Conservation (phyloP, 306 rosid species). For the Cucurbita ficifolia region DNA sequence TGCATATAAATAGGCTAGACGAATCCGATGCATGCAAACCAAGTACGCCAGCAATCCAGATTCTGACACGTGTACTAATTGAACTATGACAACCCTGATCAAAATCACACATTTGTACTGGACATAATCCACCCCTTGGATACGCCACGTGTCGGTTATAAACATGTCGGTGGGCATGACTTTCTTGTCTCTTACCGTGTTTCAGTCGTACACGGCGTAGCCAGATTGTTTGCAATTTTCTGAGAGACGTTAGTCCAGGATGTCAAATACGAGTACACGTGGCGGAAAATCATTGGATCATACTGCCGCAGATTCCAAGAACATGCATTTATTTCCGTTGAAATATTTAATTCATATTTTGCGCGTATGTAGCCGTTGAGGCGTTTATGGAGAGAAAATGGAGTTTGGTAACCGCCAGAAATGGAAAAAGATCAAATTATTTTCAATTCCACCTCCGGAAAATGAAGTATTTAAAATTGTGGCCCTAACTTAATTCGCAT, state of each 20-base stretch:
- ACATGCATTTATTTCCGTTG: neutral
- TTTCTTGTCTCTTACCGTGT: neutral
- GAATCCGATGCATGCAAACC: neutral
- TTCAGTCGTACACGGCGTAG: neutral
- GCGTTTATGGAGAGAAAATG: neutral
- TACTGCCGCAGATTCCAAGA: neutral
- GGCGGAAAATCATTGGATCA: neutral
- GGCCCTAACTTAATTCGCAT: neutral
- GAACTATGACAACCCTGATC: neutral
- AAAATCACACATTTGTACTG: neutral
- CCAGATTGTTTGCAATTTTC: neutral
- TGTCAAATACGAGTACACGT: neutral
- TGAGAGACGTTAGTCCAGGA: neutral
- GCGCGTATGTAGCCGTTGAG: neutral
- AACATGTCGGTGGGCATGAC: neutral
- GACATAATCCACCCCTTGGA: neutral
- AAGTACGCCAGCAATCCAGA: neutral
- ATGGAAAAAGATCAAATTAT: neutral
- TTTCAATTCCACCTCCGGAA: neutral
- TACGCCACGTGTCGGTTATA: neutral
- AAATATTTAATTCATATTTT: neutral
- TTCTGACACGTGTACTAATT: neutral
- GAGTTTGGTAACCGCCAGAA: neutral
- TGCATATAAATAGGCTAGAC: neutral
- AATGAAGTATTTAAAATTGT: neutral